Conservation (phyloP, 2,329 filamentous ascomycete genomes). For the Colletotrichum coccodes region DNA sequence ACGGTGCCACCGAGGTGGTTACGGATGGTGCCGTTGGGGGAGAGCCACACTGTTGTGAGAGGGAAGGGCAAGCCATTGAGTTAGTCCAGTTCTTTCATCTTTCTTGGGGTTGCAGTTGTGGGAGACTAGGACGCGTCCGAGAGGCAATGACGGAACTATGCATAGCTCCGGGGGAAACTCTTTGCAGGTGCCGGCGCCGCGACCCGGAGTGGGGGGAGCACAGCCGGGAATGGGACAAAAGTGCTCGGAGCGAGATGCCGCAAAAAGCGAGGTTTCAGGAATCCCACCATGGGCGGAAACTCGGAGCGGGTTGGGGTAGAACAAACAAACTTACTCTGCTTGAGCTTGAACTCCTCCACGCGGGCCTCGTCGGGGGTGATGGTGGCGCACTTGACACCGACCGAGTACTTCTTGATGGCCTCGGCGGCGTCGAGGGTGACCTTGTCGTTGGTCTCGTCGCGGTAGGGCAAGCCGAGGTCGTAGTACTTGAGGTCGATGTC, state of each 20-base stretch:
- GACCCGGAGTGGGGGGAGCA: conserved; percentile 13
- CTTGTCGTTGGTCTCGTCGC: conserved; percentile 95
- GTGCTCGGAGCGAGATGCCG: neutral
- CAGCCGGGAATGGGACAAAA: conserved; percentile 10
- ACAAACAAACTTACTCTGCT: conserved; percentile 78
- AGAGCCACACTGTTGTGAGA: conserved; percentile 85
- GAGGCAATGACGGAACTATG: neutral
- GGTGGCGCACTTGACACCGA: conserved; percentile 98
- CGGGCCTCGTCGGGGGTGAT: conserved; percentile 98
- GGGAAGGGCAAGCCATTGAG: conserved; percentile 7
- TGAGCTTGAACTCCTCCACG: conserved; percentile 97
- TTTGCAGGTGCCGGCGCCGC: conserved; percentile 18
- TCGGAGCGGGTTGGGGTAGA: neutral
- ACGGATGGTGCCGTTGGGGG: conserved; percentile 90
- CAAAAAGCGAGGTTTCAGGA: neutral
- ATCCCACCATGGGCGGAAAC: neutral
- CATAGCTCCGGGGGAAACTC: neutral
- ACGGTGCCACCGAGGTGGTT: conserved; percentile 89
- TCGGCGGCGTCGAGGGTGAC: conserved; percentile 95
- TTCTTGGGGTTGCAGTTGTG: neutral
- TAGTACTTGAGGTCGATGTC: conserved; percentile 99
- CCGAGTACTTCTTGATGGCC: conserved; percentile 98
- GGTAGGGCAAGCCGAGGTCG: conserved; percentile 91
- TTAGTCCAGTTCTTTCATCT: neutral
- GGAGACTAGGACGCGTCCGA: neutral